Conservation (phyloP, 805 yeast genomes). For the Dipodascus geniculatus region DNA sequence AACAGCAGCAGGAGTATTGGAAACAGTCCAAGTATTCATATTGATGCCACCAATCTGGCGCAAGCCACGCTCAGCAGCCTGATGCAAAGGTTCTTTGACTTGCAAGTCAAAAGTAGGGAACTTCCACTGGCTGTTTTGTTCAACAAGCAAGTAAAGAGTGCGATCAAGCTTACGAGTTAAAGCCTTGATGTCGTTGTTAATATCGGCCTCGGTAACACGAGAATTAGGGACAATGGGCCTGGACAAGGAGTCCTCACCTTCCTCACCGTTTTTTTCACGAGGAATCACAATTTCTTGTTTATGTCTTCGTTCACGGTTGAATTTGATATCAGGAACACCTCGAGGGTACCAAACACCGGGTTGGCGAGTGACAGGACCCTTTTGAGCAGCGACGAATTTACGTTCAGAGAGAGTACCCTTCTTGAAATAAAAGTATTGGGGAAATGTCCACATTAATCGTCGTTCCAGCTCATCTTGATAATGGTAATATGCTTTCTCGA, state of each 20-base stretch:
- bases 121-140: conserved; percentile 42
- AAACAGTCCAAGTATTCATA: conserved; percentile 84
- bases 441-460: conserved; percentile 95
- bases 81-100: conserved; percentile 46
- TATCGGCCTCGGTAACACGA: conserved; percentile 70
- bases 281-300: conserved; percentile 76
- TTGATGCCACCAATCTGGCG: conserved; percentile 58
- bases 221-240: conserved; percentile 61
- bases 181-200: conserved; percentile 44
- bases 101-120: conserved; percentile 59
- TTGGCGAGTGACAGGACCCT: conserved; percentile 58
- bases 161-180: conserved; percentile 71
- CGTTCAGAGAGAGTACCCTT: conserved; percentile 84
- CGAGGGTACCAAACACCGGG: conserved; percentile 69
- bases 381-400: conserved; percentile 62
- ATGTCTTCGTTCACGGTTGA: conserved; percentile 76
- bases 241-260: conserved; percentile 44
- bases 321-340: conserved; percentile 79
- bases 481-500: conserved; percentile 63
- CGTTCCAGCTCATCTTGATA: conserved; percentile 82
- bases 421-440: conserved; percentile 82
- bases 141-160: conserved; percentile 65
- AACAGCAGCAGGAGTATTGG: conserved; percentile 74
- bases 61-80: conserved; percentile 65
- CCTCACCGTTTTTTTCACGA: conserved; percentile 30